A percentile compares a stretch with the other conserved stretches of the same genome.
These are phyloP conservation scores for Spinacia oleracea DNA, from an alignment of 179 eudicot genomes.

Conservation along the genomic window DNA sequence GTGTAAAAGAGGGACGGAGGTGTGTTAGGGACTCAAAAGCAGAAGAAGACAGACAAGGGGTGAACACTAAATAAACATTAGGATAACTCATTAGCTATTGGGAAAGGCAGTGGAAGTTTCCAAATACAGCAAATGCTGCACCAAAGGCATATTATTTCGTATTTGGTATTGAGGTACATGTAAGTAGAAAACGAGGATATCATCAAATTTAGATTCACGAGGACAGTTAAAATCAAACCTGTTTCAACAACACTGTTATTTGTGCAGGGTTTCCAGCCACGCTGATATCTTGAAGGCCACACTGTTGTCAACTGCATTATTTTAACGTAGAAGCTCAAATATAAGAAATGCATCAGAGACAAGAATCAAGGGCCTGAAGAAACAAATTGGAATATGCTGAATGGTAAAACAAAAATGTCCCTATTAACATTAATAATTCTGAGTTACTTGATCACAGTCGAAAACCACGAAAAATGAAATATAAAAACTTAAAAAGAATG, in stretches of 20 bases:
- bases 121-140: neutral
- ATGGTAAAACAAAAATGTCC: neutral
- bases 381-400: slow-evolving; percentile 6
- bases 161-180: neutral
- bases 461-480: neutral
- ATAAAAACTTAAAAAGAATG: neutral
- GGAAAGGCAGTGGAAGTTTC: neutral
- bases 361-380: neutral
- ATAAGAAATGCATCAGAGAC: slow-evolving; percentile 15
- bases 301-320: slow-evolving; percentile 69
- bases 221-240: slow-evolving; percentile 54
- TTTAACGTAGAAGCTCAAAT: slow-evolving; percentile 18
- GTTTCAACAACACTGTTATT: slow-evolving; percentile 45
- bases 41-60: neutral
- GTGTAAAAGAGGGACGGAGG: neutral
- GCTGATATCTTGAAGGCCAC: slow-evolving; percentile 70
- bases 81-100: neutral
- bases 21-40: slow-evolving; percentile 9
- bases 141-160: neutral
- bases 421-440: neutral
- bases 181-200: neutral
- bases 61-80: neutral
- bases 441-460: neutral
- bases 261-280: slow-evolving; percentile 79
- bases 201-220: slow-evolving; percentile 4